A percentile compares a stretch with the other conserved stretches of the same genome.
These are phyloP conservation scores for Myriosclerotinia curreyana DNA, from an alignment of 2,329 filamentous ascomycete species.

Conservation along the genomic window DNA sequence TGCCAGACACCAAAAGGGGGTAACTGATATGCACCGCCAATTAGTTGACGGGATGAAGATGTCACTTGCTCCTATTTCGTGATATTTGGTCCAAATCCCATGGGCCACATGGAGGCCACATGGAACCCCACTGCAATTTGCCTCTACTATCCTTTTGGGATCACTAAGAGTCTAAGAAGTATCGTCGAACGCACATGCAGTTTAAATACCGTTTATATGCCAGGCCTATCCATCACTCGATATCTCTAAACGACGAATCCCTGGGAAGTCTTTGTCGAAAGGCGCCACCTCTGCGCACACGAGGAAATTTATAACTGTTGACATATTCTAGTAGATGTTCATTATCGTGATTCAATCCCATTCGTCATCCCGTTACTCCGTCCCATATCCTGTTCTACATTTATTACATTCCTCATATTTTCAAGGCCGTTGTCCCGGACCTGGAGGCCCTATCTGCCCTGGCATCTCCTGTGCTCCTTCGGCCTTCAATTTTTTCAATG, in stretches of 20 bases:
- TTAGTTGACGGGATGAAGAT: not conserved
- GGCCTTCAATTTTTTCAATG: constrained; percentile 69
- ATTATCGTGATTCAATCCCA: not conserved
- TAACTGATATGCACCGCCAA: not conserved
- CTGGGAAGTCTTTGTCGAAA: not conserved
- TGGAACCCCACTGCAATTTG: not conserved
- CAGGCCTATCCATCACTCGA: not conserved
- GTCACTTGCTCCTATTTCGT: not conserved
- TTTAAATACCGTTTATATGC: not conserved
- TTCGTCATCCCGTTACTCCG: not conserved
- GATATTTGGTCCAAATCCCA: not conserved
- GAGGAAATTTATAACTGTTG: not conserved
- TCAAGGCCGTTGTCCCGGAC: constrained; percentile 21
- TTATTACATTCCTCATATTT: not conserved
- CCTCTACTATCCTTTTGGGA: not conserved
- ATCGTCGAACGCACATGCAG: not conserved
- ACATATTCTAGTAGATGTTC: not conserved
- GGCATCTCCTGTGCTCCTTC: constrained; percentile 66
- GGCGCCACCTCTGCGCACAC: not conserved
- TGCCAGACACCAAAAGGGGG: not conserved
- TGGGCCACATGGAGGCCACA: not conserved
- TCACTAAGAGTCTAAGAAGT: no score
- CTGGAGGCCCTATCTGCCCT: constrained; percentile 30
- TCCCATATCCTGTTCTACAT: constrained; percentile 14
- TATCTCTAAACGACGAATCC: not conserved